A percentile compares a stretch with the other conserved stretches of the same genome.
Evolutionary conservation across 768 basidiomycete genomes (phyloP).

Genomic region (Tremella yokohamensis): DNA sequence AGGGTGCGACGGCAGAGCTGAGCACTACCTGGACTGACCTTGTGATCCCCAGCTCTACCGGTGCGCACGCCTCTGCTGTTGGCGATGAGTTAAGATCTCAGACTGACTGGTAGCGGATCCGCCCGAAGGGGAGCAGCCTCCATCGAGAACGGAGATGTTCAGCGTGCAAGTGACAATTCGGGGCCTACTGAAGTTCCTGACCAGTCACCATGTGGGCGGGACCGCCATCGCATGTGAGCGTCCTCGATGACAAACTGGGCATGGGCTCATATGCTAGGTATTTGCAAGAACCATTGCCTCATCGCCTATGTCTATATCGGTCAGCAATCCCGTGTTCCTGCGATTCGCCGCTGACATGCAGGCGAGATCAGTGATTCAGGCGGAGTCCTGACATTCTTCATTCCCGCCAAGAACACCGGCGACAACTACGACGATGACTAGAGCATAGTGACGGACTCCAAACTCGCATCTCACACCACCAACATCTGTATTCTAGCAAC

Average conservation of each 20-base stretch:
- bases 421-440: slow-evolving; percentile 19
- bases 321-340: slow-evolving; percentile 14
- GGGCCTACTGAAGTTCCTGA: slow-evolving; percentile 46
- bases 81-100: background rate
- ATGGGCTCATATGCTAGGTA: slow-evolving; percentile 28
- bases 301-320: slow-evolving; percentile 52
- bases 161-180: slow-evolving; percentile 38
- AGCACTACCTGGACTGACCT: slow-evolving; percentile 44
- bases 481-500: background rate
- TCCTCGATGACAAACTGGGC: background rate
- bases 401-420: slow-evolving; percentile 40
- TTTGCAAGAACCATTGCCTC: slow-evolving; percentile 47
- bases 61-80: slow-evolving; percentile 19
- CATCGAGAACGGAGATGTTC: slow-evolving; percentile 37
- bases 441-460: background rate
- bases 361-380: slow-evolving; percentile 45
- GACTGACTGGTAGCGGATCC: slow-evolving; percentile 13
- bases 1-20: slow-evolving; percentile 29
- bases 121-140: slow-evolving; percentile 23
- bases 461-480: background rate
- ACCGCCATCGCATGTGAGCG: slow-evolving; percentile 43
- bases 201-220: slow-evolving; percentile 41
- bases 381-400: slow-evolving; percentile 50
- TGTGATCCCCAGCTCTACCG: slow-evolving; percentile 31
- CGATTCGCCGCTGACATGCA: slow-evolving; percentile 16